phyloP scores from a whole-genome alignment of 805 yeast species.

The Suhomyces canberraensis region DNA sequence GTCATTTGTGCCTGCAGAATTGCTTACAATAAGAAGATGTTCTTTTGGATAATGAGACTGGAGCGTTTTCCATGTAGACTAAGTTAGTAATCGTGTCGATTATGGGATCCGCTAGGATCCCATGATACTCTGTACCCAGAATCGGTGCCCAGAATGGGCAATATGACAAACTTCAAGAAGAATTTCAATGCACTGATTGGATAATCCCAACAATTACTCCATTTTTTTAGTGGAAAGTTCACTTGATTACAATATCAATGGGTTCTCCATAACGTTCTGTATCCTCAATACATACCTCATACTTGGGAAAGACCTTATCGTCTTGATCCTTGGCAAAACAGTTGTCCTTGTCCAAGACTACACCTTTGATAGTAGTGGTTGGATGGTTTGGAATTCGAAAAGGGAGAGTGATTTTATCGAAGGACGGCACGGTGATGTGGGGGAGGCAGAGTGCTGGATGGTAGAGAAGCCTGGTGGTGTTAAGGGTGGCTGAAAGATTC shows the following conservation, averaged over 20 bases:
- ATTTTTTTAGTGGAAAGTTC: no score
- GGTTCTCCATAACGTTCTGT: no score
- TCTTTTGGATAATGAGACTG: conserved; percentile 58
- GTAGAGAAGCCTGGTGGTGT: conserved; percentile 54
- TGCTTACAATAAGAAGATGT: conserved; percentile 73
- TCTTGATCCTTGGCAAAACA: conserved; percentile 87
- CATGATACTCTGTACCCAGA: no score
- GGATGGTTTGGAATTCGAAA: conserved; percentile 30
- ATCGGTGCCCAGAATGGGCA: no score
- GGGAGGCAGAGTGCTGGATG: conserved; percentile 74
- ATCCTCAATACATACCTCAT: conserved; percentile 30
- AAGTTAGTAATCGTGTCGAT: conserved; percentile 1
- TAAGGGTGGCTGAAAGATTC: conserved; percentile 79
- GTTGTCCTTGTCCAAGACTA: conserved; percentile 91
- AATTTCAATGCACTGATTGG: no score
- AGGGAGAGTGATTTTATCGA: conserved; percentile 61
- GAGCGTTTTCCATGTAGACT: conserved; percentile 51
- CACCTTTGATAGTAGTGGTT: conserved; percentile 52
- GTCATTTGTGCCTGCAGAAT: conserved; percentile 88
- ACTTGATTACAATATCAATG: no score
- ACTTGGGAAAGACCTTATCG: conserved; percentile 76
- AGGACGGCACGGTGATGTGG: conserved; percentile 51
- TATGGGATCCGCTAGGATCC: no score
- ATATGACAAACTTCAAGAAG: no score
- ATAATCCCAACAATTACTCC: no score